These are phyloP conservation scores for Daldinia sp. DNA, from an alignment of 2,329 filamentous ascomycete genomes.

Conservation along the genomic window DNA sequence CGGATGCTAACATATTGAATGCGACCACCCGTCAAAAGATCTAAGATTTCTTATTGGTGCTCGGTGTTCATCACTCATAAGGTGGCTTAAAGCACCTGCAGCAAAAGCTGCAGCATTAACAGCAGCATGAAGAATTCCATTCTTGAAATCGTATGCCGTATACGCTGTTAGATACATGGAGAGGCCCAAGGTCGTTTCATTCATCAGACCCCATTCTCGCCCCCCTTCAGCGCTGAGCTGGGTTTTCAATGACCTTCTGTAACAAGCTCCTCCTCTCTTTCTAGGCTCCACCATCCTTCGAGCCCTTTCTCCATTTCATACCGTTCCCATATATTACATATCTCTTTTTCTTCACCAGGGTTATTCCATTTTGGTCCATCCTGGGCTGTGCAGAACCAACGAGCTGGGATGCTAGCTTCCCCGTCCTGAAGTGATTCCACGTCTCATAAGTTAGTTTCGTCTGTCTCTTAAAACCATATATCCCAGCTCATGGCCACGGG, in stretches of 20 bases:
- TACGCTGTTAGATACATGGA: conserved; percentile 10
- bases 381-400: conserved; percentile 43
- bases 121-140: conserved; percentile 8
- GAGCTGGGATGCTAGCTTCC: conserved; percentile 49
- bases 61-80: conserved; percentile 24
- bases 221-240: conserved; percentile 22
- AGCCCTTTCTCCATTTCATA: conserved; percentile 32
- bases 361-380: conserved; percentile 37
- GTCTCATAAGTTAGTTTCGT: conserved; percentile 47
- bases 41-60: conserved; percentile 21
- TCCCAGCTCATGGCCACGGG: conserved; percentile 36
- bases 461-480: conserved; percentile 31
- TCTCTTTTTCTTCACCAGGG: conserved; percentile 39
- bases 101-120: conserved; percentile 15
- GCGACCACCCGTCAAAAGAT: conserved; percentile 11
- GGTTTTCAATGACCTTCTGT: conserved; percentile 40
- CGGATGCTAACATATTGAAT: conserved; percentile 15
- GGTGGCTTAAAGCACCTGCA: conserved; percentile 30
- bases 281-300: conserved; percentile 36
- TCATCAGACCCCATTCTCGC: conserved; percentile 30
- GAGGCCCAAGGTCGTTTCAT: conserved; percentile 22
- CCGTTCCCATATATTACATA: conserved; percentile 40
- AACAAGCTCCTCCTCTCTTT: conserved; percentile 34
- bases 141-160: conserved; percentile 19
- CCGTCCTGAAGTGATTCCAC: conserved; percentile 40